Conservation (phyloP, 2,329 filamentous ascomycete genomes). For the Ciborinia camelliae region DNA sequence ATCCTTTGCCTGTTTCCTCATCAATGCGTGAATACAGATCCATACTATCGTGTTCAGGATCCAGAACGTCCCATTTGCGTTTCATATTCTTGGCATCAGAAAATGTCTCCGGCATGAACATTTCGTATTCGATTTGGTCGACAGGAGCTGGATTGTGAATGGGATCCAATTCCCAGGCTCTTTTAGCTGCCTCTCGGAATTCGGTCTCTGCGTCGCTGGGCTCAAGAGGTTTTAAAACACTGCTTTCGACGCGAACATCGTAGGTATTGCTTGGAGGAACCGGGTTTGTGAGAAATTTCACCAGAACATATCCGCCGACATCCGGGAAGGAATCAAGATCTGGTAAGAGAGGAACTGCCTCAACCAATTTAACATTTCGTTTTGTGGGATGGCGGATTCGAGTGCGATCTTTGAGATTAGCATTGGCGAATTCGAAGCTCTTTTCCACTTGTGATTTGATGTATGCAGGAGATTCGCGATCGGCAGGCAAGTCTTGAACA, state of each 20-base stretch:
- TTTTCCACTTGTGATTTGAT: slow-evolving; percentile 67
- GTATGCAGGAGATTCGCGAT: slow-evolving; percentile 60
- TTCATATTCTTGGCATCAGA: slow-evolving; percentile 54
- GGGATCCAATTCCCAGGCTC: slow-evolving; percentile 56
- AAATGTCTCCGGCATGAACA: slow-evolving; percentile 55
- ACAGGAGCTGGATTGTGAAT: slow-evolving; percentile 53
- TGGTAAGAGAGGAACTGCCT: slow-evolving; percentile 59
- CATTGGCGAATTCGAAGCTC: slow-evolving; percentile 54
- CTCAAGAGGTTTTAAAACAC: slow-evolving; percentile 59
- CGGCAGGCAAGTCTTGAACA: slow-evolving; percentile 44
- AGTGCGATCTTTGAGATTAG: slow-evolving; percentile 52
- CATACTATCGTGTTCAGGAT: slow-evolving; percentile 52
- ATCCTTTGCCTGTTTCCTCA: slow-evolving; percentile 43
- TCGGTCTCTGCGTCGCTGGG: slow-evolving; percentile 53
- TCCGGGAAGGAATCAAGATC: slow-evolving; percentile 68
- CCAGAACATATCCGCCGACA: slow-evolving; percentile 64
- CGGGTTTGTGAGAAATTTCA: slow-evolving; percentile 66
- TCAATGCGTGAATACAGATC: slow-evolving; percentile 53
- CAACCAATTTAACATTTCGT: slow-evolving; percentile 52
- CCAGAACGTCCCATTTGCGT: slow-evolving; percentile 56
- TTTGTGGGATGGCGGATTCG: slow-evolving; percentile 58
- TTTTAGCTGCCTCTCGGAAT: slow-evolving; percentile 46
- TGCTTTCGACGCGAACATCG: slow-evolving; percentile 58
- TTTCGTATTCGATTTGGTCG: slow-evolving; percentile 62
- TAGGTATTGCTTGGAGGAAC: slow-evolving; percentile 52